A percentile compares a stretch with the other conserved stretches of the same genome.
These are phyloP conservation scores for Hymenoscyphus scutula DNA, from an alignment of 2,329 filamentous ascomycete species.

Conservation along the genomic window DNA sequence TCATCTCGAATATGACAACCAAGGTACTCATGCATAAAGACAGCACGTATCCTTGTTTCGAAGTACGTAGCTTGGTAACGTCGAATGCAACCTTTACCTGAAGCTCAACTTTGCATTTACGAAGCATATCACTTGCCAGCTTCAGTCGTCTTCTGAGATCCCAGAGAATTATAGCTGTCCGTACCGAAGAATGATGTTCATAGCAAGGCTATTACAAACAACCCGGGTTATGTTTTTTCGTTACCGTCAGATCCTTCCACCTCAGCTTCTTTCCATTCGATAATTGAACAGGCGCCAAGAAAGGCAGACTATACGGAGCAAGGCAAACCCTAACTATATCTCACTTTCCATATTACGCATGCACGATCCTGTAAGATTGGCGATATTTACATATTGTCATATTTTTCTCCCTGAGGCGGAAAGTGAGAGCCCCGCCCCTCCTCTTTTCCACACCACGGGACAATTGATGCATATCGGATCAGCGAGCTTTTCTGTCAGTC, in stretches of 20 bases:
- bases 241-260: background rate
- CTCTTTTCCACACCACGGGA: background rate
- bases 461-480: background rate
- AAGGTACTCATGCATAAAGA: background rate
- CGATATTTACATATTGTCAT: background rate
- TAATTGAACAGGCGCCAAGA: background rate
- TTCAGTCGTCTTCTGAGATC: too few relatives aligned
- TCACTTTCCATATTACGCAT: background rate
- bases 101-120: background rate
- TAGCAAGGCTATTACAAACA: background rate
- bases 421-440: too few relatives aligned
- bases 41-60: background rate
- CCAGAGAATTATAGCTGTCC: background rate
- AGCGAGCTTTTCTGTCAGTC: background rate
- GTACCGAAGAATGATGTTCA: too few relatives aligned
- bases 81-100: background rate
- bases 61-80: background rate
- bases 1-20: slow-evolving; percentile 1
- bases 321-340: slow-evolving; percentile 3
- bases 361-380: slow-evolving; percentile 4
- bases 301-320: background rate
- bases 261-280: background rate
- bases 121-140: background rate
- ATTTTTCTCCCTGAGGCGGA: background rate
- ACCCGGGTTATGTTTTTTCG: background rate